A percentile compares a stretch with the other conserved stretches of the same genome.
Evolutionary conservation across 2,329 filamentous ascomycete species (phyloP).

Genomic region (Beauveria caledonica): DNA sequence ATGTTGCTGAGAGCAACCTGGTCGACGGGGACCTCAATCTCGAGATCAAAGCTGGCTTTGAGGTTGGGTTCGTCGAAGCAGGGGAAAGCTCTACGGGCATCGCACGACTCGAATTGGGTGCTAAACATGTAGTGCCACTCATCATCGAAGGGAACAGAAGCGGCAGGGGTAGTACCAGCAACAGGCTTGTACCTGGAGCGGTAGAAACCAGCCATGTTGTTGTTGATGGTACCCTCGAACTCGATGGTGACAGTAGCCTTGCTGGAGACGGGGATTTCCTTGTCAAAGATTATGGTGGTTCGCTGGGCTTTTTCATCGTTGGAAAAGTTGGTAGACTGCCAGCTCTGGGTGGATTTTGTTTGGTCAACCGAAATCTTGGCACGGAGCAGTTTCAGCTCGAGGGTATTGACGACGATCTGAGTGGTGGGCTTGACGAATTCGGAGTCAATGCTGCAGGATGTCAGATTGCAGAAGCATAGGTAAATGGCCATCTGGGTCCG

Average conservation of each 20-base stretch:
- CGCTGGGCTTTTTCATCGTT: slow-evolving; percentile 83
- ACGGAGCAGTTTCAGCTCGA: slow-evolving; percentile 69
- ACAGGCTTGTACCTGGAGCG: slow-evolving; percentile 86
- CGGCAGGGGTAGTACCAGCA: slow-evolving; percentile 48
- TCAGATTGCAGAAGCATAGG: slow-evolving; percentile 10
- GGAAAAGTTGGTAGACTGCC: slow-evolving; percentile 58
- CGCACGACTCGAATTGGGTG: slow-evolving; percentile 95
- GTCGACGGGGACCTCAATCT: slow-evolving; percentile 83
- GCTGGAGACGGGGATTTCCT: slow-evolving; percentile 59
- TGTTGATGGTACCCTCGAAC: slow-evolving; percentile 79
- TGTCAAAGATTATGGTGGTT: slow-evolving; percentile 66
- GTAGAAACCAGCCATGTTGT: slow-evolving; percentile 89
- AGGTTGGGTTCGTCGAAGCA: slow-evolving; percentile 98
- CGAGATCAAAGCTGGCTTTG: slow-evolving; percentile 91
- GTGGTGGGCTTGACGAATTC: slow-evolving; percentile 64
- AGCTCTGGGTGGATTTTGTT: slow-evolving; percentile 46
- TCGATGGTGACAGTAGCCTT: slow-evolving; percentile 60
- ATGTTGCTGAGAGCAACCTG: slow-evolving; percentile 92
- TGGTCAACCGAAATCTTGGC: slow-evolving; percentile 53
- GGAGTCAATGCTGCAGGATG: slow-evolving; percentile 55
- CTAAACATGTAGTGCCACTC: slow-evolving; percentile 72
- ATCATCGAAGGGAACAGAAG: slow-evolving; percentile 68
- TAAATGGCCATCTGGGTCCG: neutral
- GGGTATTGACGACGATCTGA: slow-evolving; percentile 74
- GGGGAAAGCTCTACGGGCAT: slow-evolving; percentile 89